Evolutionary conservation across 768 basidiomycete genomes (phyloP).

Genomic region (Mycena metata): DNA sequence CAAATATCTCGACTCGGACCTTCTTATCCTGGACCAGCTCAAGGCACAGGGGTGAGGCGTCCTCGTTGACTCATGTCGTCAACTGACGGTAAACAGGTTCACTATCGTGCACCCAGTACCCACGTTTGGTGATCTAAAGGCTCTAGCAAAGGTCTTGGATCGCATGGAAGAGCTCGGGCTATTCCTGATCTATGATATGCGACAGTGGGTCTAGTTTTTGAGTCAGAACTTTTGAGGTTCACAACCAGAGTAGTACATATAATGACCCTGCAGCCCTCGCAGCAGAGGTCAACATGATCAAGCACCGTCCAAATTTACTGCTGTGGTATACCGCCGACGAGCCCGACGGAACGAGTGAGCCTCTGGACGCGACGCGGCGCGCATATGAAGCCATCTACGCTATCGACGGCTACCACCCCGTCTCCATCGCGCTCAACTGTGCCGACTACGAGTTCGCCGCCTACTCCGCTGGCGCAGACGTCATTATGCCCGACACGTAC

Average conservation of each 20-base stretch:
- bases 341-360: slow-evolving; percentile 48
- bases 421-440: slow-evolving; percentile 64
- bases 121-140: slow-evolving; percentile 61
- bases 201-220: slow-evolving; percentile 54
- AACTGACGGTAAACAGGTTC: slow-evolving; percentile 16
- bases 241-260: slow-evolving; percentile 56
- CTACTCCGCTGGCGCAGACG: slow-evolving; percentile 66
- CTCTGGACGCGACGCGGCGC: slow-evolving; percentile 56
- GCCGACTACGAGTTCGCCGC: slow-evolving; percentile 65
- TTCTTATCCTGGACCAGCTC: slow-evolving; percentile 58
- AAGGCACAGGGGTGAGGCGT: slow-evolving; percentile 57
- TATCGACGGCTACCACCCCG: slow-evolving; percentile 70
- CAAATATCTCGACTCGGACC: slow-evolving; percentile 54
- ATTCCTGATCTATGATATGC: slow-evolving; percentile 77
- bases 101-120: slow-evolving; percentile 69
- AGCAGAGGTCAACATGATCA: slow-evolving; percentile 65
- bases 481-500: slow-evolving; percentile 67
- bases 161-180: slow-evolving; percentile 64
- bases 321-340: slow-evolving; percentile 39
- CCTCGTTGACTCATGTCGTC: neutral
- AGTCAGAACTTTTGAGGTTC: neutral
- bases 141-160: slow-evolving; percentile 58
- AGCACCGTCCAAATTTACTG: slow-evolving; percentile 57
- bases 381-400: slow-evolving; percentile 62
- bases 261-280: slow-evolving; percentile 58